Conservation (phyloP, 2,329 filamentous ascomycete species). For the Cladorrhinum sp. region DNA sequence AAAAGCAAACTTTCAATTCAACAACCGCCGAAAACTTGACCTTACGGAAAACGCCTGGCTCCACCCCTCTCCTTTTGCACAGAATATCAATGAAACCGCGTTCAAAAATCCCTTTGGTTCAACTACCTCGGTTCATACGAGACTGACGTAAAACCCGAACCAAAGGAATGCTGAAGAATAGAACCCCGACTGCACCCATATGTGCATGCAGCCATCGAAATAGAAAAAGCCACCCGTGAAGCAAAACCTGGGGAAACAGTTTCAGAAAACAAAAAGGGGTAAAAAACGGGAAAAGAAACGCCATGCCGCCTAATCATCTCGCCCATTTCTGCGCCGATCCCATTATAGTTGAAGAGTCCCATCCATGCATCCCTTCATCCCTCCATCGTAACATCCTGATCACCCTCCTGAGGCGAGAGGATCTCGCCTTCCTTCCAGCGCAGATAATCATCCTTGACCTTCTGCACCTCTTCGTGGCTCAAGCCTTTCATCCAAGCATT, state of each 20-base stretch:
- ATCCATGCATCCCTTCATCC: constrained; percentile 8
- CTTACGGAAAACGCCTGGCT: too few species aligned
- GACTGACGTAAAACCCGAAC: neutral
- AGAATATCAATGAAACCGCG: neutral
- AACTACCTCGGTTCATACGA: neutral
- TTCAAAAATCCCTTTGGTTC: neutral
- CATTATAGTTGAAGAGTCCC: neutral
- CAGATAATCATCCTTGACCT: constrained; percentile 65
- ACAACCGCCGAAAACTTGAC: too few species aligned
- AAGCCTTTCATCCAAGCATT: constrained; percentile 76
- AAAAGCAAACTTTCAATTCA: too few species aligned
- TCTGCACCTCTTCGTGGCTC: constrained; percentile 72
- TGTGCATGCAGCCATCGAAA: too few species aligned
- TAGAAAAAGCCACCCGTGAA: neutral
- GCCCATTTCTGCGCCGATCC: neutral
- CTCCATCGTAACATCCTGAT: constrained; percentile 19
- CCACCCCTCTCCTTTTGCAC: neutral
- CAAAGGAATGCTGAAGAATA: neutral
- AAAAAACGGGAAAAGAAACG: neutral
- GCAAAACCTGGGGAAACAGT: too few species aligned
- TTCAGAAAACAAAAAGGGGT: neutral
- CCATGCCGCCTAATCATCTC: neutral
- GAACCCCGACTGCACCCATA: neutral
- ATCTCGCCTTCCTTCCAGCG: constrained; percentile 48
- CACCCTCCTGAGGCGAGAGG: constrained; percentile 2